phyloP scores from a whole-genome alignment of 352 stramenopile species.

The Paralagenidium karlingii region DNA sequence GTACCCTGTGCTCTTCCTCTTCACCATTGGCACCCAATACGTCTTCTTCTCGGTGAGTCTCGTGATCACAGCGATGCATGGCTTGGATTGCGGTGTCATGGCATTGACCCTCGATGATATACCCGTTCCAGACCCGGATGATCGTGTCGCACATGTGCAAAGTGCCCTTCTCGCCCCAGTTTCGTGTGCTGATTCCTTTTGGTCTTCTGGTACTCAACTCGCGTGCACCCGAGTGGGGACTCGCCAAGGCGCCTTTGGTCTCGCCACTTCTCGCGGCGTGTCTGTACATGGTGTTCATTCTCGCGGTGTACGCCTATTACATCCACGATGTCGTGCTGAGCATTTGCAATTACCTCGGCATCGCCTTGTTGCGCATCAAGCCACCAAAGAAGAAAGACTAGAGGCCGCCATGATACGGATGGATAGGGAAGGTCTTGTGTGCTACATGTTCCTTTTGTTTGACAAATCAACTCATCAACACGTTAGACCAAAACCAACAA shows the following conservation, averaged over 20 bases:
- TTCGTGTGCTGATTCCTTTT: conserved; percentile 71
- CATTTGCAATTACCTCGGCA: conserved; percentile 80
- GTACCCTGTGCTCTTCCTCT: conserved; percentile 69
- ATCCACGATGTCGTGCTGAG: conserved; percentile 69
- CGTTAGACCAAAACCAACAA: too few species aligned
- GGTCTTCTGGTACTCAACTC: conserved; percentile 62
- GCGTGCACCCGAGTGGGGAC: conserved; percentile 33
- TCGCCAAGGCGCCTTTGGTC: conserved; percentile 33
- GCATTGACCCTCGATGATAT: not conserved
- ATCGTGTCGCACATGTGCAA: conserved; percentile 87
- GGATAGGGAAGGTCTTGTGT: too few species aligned
- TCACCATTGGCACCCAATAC: conserved; percentile 68
- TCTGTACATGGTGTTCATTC: conserved; percentile 63
- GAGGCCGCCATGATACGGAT: too few species aligned
- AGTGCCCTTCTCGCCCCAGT: conserved; percentile 68
- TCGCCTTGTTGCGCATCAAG: conserved; percentile 73
- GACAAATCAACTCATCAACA: too few species aligned
- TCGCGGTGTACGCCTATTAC: conserved; percentile 69
- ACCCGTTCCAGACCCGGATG: conserved; percentile 53
- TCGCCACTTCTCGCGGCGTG: conserved; percentile 49
- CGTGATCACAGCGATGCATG: too few species aligned
- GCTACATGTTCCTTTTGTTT: too few species aligned
- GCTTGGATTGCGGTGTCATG: not conserved
- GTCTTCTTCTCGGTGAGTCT: conserved; percentile 71
- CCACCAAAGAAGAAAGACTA: conserved; percentile 2